phyloP scores from a whole-genome alignment of 805 yeast species.

The Saccharomycopsis javanensis region DNA sequence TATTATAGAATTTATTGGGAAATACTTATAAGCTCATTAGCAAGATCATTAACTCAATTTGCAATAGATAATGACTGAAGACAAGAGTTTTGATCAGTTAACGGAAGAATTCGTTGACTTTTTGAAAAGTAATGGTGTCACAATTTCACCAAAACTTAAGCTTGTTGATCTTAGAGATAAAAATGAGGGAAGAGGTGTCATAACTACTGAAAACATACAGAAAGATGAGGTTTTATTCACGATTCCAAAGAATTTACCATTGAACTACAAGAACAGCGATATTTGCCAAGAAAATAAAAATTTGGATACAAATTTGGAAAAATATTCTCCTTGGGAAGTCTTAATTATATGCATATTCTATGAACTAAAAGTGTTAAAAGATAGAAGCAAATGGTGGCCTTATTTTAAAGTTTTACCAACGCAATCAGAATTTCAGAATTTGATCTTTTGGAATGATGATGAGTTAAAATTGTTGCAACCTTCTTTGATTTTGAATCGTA shows the following conservation, averaged over 20 bases:
- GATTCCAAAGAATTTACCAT: conserved; percentile 49
- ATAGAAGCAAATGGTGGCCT: conserved; percentile 50
- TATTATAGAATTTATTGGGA: neutral
- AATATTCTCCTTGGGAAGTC: conserved; percentile 66
- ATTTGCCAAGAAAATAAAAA: conserved; percentile 28
- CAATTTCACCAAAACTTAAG: conserved; percentile 45
- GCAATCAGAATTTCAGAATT: conserved; percentile 18
- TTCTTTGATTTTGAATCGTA: conserved; percentile 55
- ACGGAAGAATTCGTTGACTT: conserved; percentile 38
- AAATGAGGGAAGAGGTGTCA: conserved; percentile 70
- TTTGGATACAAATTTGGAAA: conserved; percentile 25
- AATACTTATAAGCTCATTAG: too few species aligned
- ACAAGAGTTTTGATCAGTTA: conserved; percentile 22
- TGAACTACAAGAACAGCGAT: conserved; percentile 52
- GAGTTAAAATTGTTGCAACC: conserved; percentile 55
- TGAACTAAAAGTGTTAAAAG: conserved; percentile 40
- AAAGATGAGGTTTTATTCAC: conserved; percentile 58
- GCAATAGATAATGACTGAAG: neutral
- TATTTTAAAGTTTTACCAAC: conserved; percentile 68
- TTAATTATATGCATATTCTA: conserved; percentile 59
- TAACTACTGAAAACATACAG: conserved; percentile 52
- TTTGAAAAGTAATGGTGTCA: conserved; percentile 34
- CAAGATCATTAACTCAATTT: too few species aligned
- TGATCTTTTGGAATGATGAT: conserved; percentile 65
- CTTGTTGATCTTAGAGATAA: conserved; percentile 50